Evolutionary conservation across 2,329 filamentous ascomycete genomes (phyloP).

Genomic region (Cercospora sp.): DNA sequence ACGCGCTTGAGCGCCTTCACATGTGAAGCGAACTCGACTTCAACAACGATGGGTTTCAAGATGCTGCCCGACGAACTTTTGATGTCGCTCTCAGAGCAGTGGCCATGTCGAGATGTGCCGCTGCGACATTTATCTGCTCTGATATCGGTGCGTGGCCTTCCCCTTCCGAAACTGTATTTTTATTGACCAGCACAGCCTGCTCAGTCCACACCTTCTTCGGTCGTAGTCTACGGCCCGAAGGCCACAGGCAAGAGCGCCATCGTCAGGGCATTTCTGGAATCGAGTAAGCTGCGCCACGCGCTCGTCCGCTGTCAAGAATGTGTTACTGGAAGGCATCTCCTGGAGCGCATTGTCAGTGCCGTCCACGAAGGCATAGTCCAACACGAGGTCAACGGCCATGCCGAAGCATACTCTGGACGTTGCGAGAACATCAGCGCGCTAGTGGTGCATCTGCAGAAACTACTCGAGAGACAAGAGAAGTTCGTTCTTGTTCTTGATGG

Average conservation of each 20-base stretch:
- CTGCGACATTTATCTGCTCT: slow-evolving; percentile 50
- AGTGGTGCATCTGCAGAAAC: slow-evolving; percentile 67
- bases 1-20: slow-evolving; percentile 4
- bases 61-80: slow-evolving; percentile 36
- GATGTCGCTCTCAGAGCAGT: slow-evolving; percentile 32
- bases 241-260: slow-evolving; percentile 84
- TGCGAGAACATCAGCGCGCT: slow-evolving; percentile 82
- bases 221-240: slow-evolving; percentile 81
- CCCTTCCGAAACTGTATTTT: background rate
- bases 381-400: slow-evolving; percentile 23
- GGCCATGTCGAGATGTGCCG: slow-evolving; percentile 48
- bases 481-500: slow-evolving; percentile 87
- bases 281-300: slow-evolving; percentile 56
- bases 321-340: slow-evolving; percentile 74
- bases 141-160: slow-evolving; percentile 43
- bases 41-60: slow-evolving; percentile 1
- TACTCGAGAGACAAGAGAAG: slow-evolving; percentile 59
- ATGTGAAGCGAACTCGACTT: background rate
- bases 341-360: slow-evolving; percentile 67
- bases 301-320: slow-evolving; percentile 72
- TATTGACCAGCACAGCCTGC: slow-evolving; percentile 51
- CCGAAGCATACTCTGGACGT: slow-evolving; percentile 54
- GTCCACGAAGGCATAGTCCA: slow-evolving; percentile 43
- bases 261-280: slow-evolving; percentile 61
- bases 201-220: slow-evolving; percentile 68